Conservation (phyloP, 192 early-diverging fungal species). For the Coemansia sp. region DNA sequence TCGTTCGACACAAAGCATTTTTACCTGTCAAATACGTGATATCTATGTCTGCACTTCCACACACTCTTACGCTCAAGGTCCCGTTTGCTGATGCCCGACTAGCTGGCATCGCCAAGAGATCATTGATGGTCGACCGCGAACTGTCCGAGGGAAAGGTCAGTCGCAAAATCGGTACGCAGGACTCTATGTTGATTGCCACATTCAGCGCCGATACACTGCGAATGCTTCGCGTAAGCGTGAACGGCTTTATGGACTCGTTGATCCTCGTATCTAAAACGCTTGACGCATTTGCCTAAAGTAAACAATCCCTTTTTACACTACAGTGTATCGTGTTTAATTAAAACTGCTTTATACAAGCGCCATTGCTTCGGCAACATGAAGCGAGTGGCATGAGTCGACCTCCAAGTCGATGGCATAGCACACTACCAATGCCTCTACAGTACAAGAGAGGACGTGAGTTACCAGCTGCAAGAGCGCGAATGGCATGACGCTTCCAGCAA, state of each 20-base stretch:
- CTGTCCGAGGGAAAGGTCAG: constrained; percentile 29
- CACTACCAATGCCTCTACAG: constrained; percentile 45
- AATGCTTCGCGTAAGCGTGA: constrained; percentile 40
- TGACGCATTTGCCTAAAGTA: constrained; percentile 25
- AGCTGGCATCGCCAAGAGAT: constrained; percentile 29
- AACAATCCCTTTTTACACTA: not conserved
- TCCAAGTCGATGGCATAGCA: constrained; percentile 52
- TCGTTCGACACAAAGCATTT: not conserved
- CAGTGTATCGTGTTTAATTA: not conserved
- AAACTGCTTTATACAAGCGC: constrained; percentile 20
- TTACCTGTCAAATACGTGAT: not conserved
- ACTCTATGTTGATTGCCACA: constrained; percentile 12
- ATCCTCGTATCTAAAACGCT: constrained; percentile 44
- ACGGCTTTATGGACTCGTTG: constrained; percentile 51
- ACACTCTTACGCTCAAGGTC: constrained; percentile 22
- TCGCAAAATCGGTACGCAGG: constrained; percentile 5
- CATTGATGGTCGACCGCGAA: constrained; percentile 34
- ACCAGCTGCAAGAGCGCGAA: constrained; percentile 45
- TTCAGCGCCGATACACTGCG: constrained; percentile 26
- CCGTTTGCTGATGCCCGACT: constrained; percentile 23
- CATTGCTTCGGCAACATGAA: constrained; percentile 43
- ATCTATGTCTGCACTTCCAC: constrained; percentile 18
- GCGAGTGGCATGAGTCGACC: constrained; percentile 41
- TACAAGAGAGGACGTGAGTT: constrained; percentile 44
- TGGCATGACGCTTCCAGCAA: constrained; percentile 35